Conservation (phyloP, 352 stramenopile species). For the Pythium monospermum region DNA sequence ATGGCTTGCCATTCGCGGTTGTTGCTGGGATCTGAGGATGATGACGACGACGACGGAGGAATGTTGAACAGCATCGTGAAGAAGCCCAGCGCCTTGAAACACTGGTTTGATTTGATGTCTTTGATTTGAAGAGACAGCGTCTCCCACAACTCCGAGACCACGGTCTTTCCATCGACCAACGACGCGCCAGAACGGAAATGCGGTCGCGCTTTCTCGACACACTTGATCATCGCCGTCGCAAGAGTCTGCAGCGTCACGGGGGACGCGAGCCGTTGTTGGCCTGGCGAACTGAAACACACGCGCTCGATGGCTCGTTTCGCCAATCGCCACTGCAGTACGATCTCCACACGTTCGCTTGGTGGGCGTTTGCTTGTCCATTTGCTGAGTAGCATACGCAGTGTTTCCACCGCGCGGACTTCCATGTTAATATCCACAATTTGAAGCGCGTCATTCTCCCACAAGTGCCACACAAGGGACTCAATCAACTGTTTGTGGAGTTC, state of each 20-base stretch:
- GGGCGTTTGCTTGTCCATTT: conserved; percentile 46
- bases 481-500: conserved; percentile 41
- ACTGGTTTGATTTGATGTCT: conserved; percentile 41
- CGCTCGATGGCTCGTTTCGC: conserved; percentile 42
- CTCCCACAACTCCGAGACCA: conserved; percentile 48
- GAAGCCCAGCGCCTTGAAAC: conserved; percentile 53
- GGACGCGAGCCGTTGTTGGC: conserved; percentile 32
- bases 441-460: conserved; percentile 37
- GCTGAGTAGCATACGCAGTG: conserved; percentile 37
- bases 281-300: conserved; percentile 41
- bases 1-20: conserved; percentile 9
- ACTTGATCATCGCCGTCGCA: conserved; percentile 38
- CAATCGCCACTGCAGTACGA: conserved; percentile 42
- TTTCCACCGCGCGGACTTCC: conserved; percentile 36
- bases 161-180: conserved; percentile 17
- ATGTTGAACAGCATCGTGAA: conserved; percentile 51
- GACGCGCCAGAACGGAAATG: conserved; percentile 37
- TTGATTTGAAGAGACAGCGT: conserved; percentile 37
- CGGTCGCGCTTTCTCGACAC: conserved; percentile 42
- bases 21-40: too few species aligned
- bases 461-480: conserved; percentile 33
- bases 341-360: conserved; percentile 8
- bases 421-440: conserved; percentile 49
- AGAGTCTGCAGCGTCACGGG: conserved; percentile 34
- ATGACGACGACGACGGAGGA: too few species aligned